phyloP scores from a whole-genome alignment of 768 basidiomycete species.

The Lactarius tabidus region DNA sequence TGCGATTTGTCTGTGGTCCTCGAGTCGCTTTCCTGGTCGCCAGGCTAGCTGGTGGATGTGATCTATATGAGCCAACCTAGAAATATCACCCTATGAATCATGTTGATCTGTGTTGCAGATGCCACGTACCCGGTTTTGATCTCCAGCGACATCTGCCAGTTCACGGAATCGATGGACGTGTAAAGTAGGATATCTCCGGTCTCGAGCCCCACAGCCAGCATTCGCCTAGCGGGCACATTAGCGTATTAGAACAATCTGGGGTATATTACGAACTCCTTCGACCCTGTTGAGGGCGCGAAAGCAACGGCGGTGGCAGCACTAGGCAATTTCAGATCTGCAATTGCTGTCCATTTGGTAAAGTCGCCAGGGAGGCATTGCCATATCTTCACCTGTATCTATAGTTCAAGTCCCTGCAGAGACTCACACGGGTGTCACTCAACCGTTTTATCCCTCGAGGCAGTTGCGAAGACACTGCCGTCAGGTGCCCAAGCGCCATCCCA shows the following conservation, averaged over 20 bases:
- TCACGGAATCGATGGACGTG: slow-evolving; percentile 36
- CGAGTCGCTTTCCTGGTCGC: slow-evolving; percentile 45
- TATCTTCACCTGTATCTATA: slow-evolving; percentile 63
- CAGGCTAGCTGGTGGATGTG: slow-evolving; percentile 82
- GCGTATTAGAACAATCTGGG: neutral
- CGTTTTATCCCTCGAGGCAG: slow-evolving; percentile 93
- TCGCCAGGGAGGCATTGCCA: slow-evolving; percentile 50
- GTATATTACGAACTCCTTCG: slow-evolving; percentile 38
- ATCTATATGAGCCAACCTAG: slow-evolving; percentile 67
- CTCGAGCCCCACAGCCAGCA: slow-evolving; percentile 82
- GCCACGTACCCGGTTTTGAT: slow-evolving; percentile 50
- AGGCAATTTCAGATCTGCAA: slow-evolving; percentile 59
- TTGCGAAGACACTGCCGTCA: slow-evolving; percentile 79
- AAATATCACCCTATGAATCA: slow-evolving; percentile 8
- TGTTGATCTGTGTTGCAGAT: slow-evolving; percentile 11
- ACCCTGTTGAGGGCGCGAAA: slow-evolving; percentile 43
- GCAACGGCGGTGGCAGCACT: slow-evolving; percentile 84
- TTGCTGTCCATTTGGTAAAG: slow-evolving; percentile 48
- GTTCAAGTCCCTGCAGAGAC: neutral
- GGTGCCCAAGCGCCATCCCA: slow-evolving; percentile 92
- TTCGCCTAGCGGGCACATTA: slow-evolving; percentile 36
- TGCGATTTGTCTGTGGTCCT: slow-evolving; percentile 52
- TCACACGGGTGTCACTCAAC: slow-evolving; percentile 38
- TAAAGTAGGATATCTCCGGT: slow-evolving; percentile 71
- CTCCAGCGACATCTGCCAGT: slow-evolving; percentile 46